Base-by-base conservation (phyloP, 2,329 filamentous ascomycete species). In the Lachnellula willkommii region DNA sequence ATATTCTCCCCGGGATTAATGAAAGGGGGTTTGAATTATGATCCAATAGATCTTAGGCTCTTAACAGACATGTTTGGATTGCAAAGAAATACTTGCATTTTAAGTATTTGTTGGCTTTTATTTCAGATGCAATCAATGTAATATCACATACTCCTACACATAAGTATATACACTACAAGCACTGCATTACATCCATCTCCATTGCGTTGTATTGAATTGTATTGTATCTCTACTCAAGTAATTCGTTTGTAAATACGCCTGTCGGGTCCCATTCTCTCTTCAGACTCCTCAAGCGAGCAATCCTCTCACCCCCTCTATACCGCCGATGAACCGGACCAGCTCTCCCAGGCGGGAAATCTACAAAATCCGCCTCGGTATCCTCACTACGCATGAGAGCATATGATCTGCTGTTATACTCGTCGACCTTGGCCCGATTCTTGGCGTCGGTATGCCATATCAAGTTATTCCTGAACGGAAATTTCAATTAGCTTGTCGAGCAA, bases 221-320 rank as follows among this genome's bases (percentile, higher is more conserved):
- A n/a, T 20, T 20, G 20, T 3, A 28, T 8, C 9, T 8, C 26
- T 39, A 39, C 14, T 15, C 14, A 39, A 54, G 35, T 17, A 54
- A 49, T 36, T 54, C 6, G 15, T n/a, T 28, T 12, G 52, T 54
- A 43, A 68, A 68, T n/a, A 65, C 58, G 0, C 63, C 65, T 8
- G 43, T 43, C 3, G 67, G 62, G 52, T 69, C 67, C 61, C 62
- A 66, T 46, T 60, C 56, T 39, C 52, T 64, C 59, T 69, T 68
- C 50, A 69, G 40, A 2, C 43, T 54, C 24, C 54, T 59, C 22
- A 69, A 50, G 22, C 60, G 65, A n/a, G 57, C 55, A 8, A 68
- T 39, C 45, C 59, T 52, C 7, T 50, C 37, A 14, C 11, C 45
- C 26, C 52, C 52, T 24, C 20, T 17, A 15, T 47, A 54, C 17